Base-by-base conservation (phyloP, 208 protist genomes). In the Paratrypanosoma confusum region DNA sequence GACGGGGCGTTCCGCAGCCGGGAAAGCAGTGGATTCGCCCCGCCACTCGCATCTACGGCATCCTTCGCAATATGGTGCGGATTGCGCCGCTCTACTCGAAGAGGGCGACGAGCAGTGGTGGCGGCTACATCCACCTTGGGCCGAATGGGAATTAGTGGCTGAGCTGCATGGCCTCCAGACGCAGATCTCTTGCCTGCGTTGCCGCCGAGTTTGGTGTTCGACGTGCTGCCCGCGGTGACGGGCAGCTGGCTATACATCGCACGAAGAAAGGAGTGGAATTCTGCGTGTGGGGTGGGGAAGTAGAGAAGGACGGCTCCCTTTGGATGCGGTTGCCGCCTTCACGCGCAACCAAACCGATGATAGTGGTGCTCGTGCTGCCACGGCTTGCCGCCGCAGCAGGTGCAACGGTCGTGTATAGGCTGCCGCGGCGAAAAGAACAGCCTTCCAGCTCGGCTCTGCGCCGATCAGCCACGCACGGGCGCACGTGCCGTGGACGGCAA, bases 21-120 rank as follows among this genome's bases (percentile, higher is more conserved):
- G 25, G 24, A 32, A 2, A 76, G 35, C 3, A 93, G 63, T n/a
- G 78, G 80, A 48, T 93, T 93, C 24, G 52, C 37, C n/a, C 50
- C 44, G 13, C 71, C 63, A 39, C 65, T 75, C 17, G 63, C 60
- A 27, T 93, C 85, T 13, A 66, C 66, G 2, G 74, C 78, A 37
- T 89, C 78, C 51, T 72, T 81, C 8, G 85, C 82, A 21, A 93
- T 73, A 63, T 89, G 85, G 31, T 74, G 68, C 1, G 85, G 85
- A 50, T 93, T 93, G 37, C 85, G 77, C 45, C 86, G 82, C 33
- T n/a, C n/a, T n/a, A n/a, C n/a, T n/a, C n/a, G n/a, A n/a, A n/a
- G n/a, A n/a, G n/a, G n/a, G n/a, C n/a, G n/a, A n/a, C n/a, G n/a
- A n/a, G n/a, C n/a, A n/a, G n/a, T n/a, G n/a, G n/a, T n/a, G n/a